phyloP scores from a whole-genome alignment of 176 grass and related monocot species.

The Luzula sylvatica region DNA sequence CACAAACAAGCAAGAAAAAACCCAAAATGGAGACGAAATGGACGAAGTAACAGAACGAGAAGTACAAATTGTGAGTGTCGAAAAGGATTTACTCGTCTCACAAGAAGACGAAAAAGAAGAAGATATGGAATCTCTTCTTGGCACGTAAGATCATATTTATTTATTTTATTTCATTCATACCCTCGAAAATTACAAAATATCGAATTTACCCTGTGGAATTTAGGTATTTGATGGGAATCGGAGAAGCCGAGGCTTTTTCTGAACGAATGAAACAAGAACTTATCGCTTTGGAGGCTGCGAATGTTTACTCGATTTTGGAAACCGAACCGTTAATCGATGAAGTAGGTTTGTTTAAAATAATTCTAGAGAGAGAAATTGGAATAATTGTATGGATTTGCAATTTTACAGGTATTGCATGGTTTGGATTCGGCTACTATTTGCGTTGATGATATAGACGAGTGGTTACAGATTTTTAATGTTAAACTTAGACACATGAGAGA shows the following conservation, averaged over 20 bases:
- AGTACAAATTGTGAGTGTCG: conserved; percentile 85
- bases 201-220: no score
- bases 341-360: conserved; percentile 30
- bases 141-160: conserved; percentile 40
- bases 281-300: conserved; percentile 84
- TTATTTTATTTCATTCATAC: no score
- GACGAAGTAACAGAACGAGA: conserved; percentile 56
- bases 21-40: conserved; percentile 51
- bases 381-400: conserved; percentile 2
- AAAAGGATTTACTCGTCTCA: conserved; percentile 78
- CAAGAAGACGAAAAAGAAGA: conserved; percentile 95
- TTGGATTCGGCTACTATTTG: conserved; percentile 62
- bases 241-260: conserved; percentile 95
- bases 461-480: conserved; percentile 90
- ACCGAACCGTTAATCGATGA: conserved; percentile 81
- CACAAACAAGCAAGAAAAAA: conserved; percentile 43
- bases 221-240: conserved; percentile 72
- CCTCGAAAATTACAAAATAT: no score
- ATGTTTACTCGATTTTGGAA: conserved; percentile 92
- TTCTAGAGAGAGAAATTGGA: no score
- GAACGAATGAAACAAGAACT: conserved; percentile 96
- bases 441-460: conserved; percentile 94
- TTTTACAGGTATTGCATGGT: conserved; percentile 75
- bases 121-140: conserved; percentile 97
- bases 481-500: conserved; percentile 98